A percentile compares a stretch with the other conserved stretches of the same genome.
phyloP scores from a whole-genome alignment of 257 asterid species.

The Capsicum baccatum region DNA sequence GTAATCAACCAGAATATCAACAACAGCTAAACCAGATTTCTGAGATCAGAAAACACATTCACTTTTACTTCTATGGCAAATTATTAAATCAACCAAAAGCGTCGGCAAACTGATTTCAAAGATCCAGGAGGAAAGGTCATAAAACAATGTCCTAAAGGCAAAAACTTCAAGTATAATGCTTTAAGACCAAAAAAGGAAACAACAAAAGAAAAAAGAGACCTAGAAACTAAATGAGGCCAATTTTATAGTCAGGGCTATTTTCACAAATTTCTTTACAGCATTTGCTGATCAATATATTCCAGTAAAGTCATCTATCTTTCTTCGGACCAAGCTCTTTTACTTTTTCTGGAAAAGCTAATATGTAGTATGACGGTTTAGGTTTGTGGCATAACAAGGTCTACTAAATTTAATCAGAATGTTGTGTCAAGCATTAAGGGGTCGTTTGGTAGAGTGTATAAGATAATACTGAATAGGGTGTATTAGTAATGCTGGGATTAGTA shows the following conservation, averaged over 20 bases:
- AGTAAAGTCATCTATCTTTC: not conserved
- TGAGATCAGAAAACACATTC: slow-evolving; percentile 8
- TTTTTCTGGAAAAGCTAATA: not conserved
- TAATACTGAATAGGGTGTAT: too few species aligned
- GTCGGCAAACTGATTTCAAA: not conserved
- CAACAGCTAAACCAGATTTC: slow-evolving; percentile 10
- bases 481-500: too few species aligned
- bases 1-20: slow-evolving; percentile 23
- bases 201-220: not conserved
- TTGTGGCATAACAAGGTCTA: not conserved
- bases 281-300: not conserved
- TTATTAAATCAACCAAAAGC: not conserved
- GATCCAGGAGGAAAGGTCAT: slow-evolving; percentile 15
- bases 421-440: not conserved
- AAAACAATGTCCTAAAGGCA: not conserved
- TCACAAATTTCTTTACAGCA: not conserved
- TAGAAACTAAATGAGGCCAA: not conserved
- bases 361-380: not conserved
- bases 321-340: not conserved
- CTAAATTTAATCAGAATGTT: not conserved
- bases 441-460: too few species aligned
- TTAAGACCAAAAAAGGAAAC: not conserved
- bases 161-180: not conserved
- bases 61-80: not conserved
- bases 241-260: not conserved